Evolutionary conservation across 208 protist genomes (phyloP).

Genomic region (Leishmania turanica): DNA sequence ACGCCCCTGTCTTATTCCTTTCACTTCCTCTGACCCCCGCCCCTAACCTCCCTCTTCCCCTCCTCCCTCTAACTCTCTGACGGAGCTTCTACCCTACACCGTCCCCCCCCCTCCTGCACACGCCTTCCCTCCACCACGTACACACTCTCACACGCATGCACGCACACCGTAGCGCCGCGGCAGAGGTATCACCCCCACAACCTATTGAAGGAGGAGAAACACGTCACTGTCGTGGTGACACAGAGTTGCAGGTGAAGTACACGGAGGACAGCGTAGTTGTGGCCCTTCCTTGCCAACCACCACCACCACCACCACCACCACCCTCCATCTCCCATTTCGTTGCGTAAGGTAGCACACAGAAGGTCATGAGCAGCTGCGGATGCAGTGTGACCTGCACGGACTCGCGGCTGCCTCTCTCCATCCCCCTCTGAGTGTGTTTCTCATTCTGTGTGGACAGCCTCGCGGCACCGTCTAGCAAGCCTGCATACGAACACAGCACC

Average conservation of each 20-base stretch:
- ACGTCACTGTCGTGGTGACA: background rate
- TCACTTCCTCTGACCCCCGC: background rate
- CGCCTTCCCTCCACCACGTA: background rate
- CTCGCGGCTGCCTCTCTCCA: background rate
- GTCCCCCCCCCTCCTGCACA: too few relatives aligned
- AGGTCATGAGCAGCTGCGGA: background rate
- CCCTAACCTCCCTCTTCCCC: background rate
- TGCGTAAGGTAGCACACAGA: background rate
- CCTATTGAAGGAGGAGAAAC: background rate
- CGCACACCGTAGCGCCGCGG: background rate
- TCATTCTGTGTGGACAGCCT: background rate
- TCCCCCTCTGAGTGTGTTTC: background rate
- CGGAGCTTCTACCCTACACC: background rate
- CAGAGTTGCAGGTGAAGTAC: background rate
- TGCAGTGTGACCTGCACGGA: background rate
- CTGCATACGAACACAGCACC: background rate
- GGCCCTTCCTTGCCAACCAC: background rate
- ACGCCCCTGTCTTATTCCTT: background rate
- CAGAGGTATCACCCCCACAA: background rate
- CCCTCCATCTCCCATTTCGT: background rate
- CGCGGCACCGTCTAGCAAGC: background rate
- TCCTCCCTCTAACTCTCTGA: background rate
- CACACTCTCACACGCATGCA: background rate
- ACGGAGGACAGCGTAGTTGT: background rate
- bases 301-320: background rate